Evolutionary conservation across 768 basidiomycete species (phyloP).

Genomic region (Atractiella rhizophila): DNA sequence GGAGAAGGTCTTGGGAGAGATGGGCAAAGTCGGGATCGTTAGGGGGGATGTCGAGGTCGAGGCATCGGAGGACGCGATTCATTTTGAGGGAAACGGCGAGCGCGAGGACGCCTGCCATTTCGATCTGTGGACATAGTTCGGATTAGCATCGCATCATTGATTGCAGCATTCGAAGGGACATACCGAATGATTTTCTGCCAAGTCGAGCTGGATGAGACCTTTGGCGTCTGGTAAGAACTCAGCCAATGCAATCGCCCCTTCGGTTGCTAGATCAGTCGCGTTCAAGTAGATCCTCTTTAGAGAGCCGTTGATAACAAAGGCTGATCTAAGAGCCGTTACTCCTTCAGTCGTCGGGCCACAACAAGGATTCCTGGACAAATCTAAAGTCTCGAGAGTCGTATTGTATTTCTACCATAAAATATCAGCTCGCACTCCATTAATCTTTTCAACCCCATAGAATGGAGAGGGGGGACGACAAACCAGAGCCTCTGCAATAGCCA

Average conservation of each 20-base stretch:
- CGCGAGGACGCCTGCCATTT: constrained; percentile 79
- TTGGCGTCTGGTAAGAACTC: constrained; percentile 83
- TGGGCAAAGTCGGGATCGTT: constrained; percentile 25
- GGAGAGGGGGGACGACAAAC: constrained; percentile 26
- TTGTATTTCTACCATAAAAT: constrained; percentile 64
- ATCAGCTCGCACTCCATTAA: not conserved
- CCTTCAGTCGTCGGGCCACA: constrained; percentile 71
- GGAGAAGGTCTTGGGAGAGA: constrained; percentile 69
- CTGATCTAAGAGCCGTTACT: constrained; percentile 61
- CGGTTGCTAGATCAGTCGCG: constrained; percentile 47
- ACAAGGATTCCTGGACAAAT: constrained; percentile 78
- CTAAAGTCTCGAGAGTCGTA: constrained; percentile 69
- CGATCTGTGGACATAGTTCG: constrained; percentile 52
- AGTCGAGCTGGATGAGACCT: constrained; percentile 68
- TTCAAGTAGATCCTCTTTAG: constrained; percentile 81
- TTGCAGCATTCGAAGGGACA: not conserved
- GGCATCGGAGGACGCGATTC: constrained; percentile 65
- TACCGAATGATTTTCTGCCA: constrained; percentile 13
- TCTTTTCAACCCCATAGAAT: not conserved
- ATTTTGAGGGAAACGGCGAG: constrained; percentile 55
- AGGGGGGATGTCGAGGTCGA: constrained; percentile 66
- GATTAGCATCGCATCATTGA: too few relatives aligned
- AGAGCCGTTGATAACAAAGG: constrained; percentile 72
- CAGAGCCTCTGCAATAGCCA: constrained; percentile 62
- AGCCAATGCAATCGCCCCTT: constrained; percentile 77